These are phyloP conservation scores for Paramecium biaurelia DNA, from an alignment of 73 alveolate species.

Conservation along the genomic window DNA sequence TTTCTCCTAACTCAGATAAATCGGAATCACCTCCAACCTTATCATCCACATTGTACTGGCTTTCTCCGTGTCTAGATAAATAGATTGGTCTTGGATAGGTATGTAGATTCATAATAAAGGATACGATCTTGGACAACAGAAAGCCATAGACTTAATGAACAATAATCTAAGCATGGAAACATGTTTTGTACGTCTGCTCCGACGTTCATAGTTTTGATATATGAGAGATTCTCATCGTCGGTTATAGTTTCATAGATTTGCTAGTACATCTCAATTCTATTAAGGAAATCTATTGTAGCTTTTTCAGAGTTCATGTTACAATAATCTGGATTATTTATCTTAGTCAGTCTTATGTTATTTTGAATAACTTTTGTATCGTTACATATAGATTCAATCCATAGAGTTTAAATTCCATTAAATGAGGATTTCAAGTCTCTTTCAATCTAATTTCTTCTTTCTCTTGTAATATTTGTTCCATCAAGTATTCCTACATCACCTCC, in stretches of 20 bases:
- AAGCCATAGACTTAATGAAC: constrained; percentile 57
- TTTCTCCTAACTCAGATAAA: constrained; percentile 57
- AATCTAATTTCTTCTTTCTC: constrained; percentile 46
- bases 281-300: not conserved
- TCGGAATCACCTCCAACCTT: constrained; percentile 70
- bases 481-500: constrained; percentile 62
- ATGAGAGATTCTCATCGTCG: constrained; percentile 34
- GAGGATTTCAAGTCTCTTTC: not conserved
- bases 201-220: constrained; percentile 56
- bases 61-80: constrained; percentile 61
- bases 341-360: constrained; percentile 39
- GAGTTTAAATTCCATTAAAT: constrained; percentile 9
- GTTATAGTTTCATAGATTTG: constrained; percentile 54
- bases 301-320: not conserved
- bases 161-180: not conserved
- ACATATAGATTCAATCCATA: constrained; percentile 66
- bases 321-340: constrained; percentile 47
- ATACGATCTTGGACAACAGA: constrained; percentile 37
- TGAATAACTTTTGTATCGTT: constrained; percentile 51
- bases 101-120: constrained; percentile 59
- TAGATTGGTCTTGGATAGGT: constrained; percentile 59
- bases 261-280: constrained; percentile 48
- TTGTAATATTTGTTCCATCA: constrained; percentile 67
- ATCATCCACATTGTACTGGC: constrained; percentile 49
- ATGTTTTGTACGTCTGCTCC: constrained; percentile 21